phyloP scores from a whole-genome alignment of 2,329 filamentous ascomycete genomes.

The Cladophialophora exuberans region DNA sequence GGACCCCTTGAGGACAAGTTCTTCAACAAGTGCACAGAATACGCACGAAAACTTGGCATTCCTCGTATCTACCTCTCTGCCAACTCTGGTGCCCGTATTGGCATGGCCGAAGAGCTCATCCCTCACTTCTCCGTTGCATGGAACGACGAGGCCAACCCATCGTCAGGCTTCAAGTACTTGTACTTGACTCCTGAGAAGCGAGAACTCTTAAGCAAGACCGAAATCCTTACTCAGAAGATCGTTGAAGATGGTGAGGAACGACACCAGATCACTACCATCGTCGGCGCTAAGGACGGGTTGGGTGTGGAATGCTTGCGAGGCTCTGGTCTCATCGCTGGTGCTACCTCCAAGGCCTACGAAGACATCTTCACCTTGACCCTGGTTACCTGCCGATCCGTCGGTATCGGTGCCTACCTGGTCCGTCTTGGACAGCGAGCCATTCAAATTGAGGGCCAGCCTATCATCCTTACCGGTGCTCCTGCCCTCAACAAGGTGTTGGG shows the following conservation, averaged over 20 bases:
- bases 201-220: slow-evolving; percentile 79
- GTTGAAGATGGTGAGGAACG: slow-evolving; percentile 85
- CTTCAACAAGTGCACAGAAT: slow-evolving; percentile 98
- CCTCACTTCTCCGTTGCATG: slow-evolving; percentile 96
- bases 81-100: slow-evolving; percentile 97
- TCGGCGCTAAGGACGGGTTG: slow-evolving; percentile 92
- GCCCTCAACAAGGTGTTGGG: slow-evolving; percentile 98
- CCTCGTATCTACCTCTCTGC: slow-evolving; percentile 97
- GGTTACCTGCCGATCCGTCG: slow-evolving; percentile 96
- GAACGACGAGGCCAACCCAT: slow-evolving; percentile 81
- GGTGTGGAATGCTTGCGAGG: slow-evolving; percentile 97
- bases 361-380: slow-evolving; percentile 98
- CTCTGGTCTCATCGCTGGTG: slow-evolving; percentile 96
- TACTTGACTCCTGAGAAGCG: slow-evolving; percentile 88
- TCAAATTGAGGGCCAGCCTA: slow-evolving; percentile 97
- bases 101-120: slow-evolving; percentile 94
- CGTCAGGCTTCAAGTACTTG: slow-evolving; percentile 93
- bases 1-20: slow-evolving; percentile 95
- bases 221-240: slow-evolving; percentile 86
- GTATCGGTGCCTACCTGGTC: slow-evolving; percentile 98
- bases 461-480: slow-evolving; percentile 95
- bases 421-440: slow-evolving; percentile 97
- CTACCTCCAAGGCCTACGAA: slow-evolving; percentile 94
- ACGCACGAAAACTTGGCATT: slow-evolving; percentile 90
- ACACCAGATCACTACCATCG: slow-evolving; percentile 89